A percentile compares a stretch with the other conserved stretches of the same genome.
These are phyloP conservation scores for Alloteropsis semialata DNA, from an alignment of 176 grass and related monocot species.

Conservation along the genomic window DNA sequence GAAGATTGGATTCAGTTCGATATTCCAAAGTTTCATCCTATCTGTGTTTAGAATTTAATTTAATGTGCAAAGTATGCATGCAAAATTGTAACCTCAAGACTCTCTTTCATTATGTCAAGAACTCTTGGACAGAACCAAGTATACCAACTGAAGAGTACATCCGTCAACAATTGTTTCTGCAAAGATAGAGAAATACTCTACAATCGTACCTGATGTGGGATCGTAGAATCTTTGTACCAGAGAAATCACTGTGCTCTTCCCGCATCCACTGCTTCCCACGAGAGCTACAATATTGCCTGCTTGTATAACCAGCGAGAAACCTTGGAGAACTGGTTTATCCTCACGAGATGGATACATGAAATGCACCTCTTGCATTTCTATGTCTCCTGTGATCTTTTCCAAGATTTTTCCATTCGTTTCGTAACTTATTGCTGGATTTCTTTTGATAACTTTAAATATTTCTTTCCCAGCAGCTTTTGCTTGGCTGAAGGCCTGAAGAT, in stretches of 20 bases:
- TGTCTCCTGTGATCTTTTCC: conserved; percentile 34
- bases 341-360: conserved; percentile 55
- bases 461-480: conserved; percentile 42
- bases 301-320: conserved; percentile 36
- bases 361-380: conserved; percentile 38
- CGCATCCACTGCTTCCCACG: conserved; percentile 51
- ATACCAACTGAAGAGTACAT: not conserved
- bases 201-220: conserved; percentile 26
- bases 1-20: conserved; percentile 7
- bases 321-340: conserved; percentile 34
- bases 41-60: conserved; percentile 8
- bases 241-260: conserved; percentile 59
- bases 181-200: conserved; percentile 5
- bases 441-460: conserved; percentile 45
- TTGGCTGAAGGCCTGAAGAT: conserved; percentile 64
- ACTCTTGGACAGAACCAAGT: not conserved
- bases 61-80: not conserved
- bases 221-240: conserved; percentile 61
- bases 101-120: not conserved
- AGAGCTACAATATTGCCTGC: conserved; percentile 46
- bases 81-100: not conserved
- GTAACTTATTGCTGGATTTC: conserved; percentile 40
- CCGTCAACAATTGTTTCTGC: not conserved
- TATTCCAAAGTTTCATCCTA: not conserved
- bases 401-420: conserved; percentile 28